phyloP scores from a whole-genome alignment of 2,329 filamentous ascomycete species.

The Sclerotinia spermophila region DNA sequence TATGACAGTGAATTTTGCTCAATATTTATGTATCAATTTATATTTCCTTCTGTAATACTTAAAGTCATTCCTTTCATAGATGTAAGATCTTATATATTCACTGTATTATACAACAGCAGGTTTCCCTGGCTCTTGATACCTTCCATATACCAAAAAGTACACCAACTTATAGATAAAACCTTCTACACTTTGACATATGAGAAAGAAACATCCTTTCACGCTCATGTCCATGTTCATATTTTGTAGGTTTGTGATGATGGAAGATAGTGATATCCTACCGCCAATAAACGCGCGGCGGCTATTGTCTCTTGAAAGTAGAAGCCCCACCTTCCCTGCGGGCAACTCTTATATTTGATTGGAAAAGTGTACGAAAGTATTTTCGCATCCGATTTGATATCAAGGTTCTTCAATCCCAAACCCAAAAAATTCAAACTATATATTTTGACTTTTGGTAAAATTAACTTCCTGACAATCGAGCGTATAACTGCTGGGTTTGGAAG shows the following conservation, averaged over 20 bases:
- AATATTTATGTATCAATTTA: background rate
- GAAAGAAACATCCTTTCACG: background rate
- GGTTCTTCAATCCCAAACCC: background rate
- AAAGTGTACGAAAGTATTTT: background rate
- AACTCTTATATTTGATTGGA: background rate
- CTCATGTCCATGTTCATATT: background rate
- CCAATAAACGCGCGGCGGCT: conserved; percentile 8
- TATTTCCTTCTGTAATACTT: background rate
- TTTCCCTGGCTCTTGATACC: background rate
- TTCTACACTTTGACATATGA: background rate
- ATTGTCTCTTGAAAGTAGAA: background rate
- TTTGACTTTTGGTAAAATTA: background rate
- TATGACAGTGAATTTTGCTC: background rate
- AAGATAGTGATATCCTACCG: background rate
- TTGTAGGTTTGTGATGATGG: background rate
- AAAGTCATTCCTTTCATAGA: background rate
- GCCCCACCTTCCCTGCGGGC: background rate
- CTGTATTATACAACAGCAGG: background rate
- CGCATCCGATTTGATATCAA: background rate
- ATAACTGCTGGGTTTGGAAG: too few species aligned
- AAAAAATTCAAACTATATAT: background rate
- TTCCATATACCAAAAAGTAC: background rate
- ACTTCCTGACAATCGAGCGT: background rate
- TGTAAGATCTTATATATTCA: background rate
- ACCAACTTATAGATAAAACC: background rate